phyloP scores from a whole-genome alignment of 2,329 filamentous ascomycete species.

The Endothia cerciana region DNA sequence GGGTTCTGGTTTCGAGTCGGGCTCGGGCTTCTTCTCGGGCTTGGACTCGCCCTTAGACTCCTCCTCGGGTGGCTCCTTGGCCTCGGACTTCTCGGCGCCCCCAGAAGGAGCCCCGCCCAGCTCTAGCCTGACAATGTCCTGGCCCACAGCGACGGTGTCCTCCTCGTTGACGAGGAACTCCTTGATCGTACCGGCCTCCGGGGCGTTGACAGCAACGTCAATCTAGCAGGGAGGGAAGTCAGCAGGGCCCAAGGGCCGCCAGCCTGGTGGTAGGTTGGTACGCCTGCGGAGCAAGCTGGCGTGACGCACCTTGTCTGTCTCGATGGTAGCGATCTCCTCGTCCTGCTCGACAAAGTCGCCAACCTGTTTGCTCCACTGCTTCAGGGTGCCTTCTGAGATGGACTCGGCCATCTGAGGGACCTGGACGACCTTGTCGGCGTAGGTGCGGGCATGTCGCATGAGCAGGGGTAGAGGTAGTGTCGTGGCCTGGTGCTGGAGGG shows the following conservation, averaged over 20 bases:
- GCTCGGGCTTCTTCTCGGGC: slow-evolving; percentile 46
- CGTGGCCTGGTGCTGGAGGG: slow-evolving; percentile 26
- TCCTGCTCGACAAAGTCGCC: slow-evolving; percentile 94
- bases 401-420: slow-evolving; percentile 99
- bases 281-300: not conserved
- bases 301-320: slow-evolving; percentile 86
- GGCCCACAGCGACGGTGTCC: slow-evolving; percentile 92
- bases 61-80: slow-evolving; percentile 60
- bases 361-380: slow-evolving; percentile 90
- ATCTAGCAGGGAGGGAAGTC: slow-evolving; percentile 61
- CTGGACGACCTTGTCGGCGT: slow-evolving; percentile 85
- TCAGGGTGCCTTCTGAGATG: slow-evolving; percentile 95
- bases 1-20: slow-evolving; percentile 38
- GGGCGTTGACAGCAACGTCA: slow-evolving; percentile 94
- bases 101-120: slow-evolving; percentile 67
- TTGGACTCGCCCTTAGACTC: slow-evolving; percentile 39
- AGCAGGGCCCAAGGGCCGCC: slow-evolving; percentile 15
- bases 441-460: slow-evolving; percentile 61
- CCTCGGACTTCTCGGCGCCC: slow-evolving; percentile 59
- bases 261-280: not conserved
- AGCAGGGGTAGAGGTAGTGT: slow-evolving; percentile 50
- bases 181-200: slow-evolving; percentile 87
- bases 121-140: slow-evolving; percentile 87
- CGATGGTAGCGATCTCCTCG: slow-evolving; percentile 97
- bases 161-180: slow-evolving; percentile 92